Percentiles rank a stretch among this genome's conserved stretches.
Evolutionary conservation across 305 asterid species (phyloP).

Genomic region (Stenogyne calaminthoides): DNA sequence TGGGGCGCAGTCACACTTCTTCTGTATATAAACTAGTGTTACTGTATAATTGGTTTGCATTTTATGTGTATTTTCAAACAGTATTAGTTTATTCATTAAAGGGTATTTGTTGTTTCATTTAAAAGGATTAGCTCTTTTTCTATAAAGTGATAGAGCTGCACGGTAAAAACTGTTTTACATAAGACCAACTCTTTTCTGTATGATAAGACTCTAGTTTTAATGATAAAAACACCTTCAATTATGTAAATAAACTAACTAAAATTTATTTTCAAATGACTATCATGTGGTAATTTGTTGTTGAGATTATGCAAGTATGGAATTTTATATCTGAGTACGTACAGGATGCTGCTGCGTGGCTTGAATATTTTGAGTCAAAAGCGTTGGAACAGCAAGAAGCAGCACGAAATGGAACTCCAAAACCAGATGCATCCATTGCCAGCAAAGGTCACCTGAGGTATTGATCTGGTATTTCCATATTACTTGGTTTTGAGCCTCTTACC

Average conservation of each 20-base stretch:
- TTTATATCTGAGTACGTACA: conserved; percentile 42
- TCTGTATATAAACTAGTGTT: too few species aligned
- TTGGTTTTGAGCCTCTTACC: conserved; percentile 37
- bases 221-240: conserved; percentile 13
- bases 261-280: conserved; percentile 18
- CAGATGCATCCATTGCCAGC: conserved; percentile 98
- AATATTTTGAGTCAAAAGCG: conserved; percentile 98
- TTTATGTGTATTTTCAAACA: too few species aligned
- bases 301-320: not conserved
- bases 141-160: too few species aligned
- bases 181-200: not conserved
- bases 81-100: too few species aligned
- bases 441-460: conserved; percentile 99
- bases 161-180: too few species aligned
- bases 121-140: too few species aligned
- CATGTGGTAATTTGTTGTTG: conserved; percentile 15
- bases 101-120: too few species aligned
- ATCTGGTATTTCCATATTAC: conserved; percentile 50
- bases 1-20: not conserved
- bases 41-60: too few species aligned
- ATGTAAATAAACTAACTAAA: conserved; percentile 16
- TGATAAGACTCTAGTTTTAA: conserved; percentile 11
- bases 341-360: conserved; percentile 99
- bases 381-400: conserved; percentile 99
- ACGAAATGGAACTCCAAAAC: conserved; percentile 94